Conservation (phyloP, 495 filamentous ascomycete species). For the Corynascus novoguineensis region DNA sequence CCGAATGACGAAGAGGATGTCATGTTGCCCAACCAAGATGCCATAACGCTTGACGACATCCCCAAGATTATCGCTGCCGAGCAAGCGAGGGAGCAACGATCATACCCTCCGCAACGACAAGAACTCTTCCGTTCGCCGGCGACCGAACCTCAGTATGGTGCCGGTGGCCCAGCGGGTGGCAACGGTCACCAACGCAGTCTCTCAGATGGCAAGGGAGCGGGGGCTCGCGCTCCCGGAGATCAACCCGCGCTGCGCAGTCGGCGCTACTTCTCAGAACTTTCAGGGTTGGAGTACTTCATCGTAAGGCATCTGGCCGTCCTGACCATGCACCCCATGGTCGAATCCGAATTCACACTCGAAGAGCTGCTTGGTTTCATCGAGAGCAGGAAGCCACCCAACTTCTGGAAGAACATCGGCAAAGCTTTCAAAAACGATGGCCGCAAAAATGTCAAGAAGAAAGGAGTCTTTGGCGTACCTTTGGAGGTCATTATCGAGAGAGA, state of each 20-base stretch:
- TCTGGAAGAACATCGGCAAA: constrained; percentile 97
- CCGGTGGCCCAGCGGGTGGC: constrained; percentile 11
- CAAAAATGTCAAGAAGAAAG: constrained; percentile 83
- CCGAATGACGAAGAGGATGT: constrained; percentile 65
- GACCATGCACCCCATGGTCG: constrained; percentile 89
- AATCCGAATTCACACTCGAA: constrained; percentile 84
- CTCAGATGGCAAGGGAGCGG: constrained; percentile 56
- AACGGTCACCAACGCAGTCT: constrained; percentile 70
- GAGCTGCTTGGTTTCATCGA: constrained; percentile 95
- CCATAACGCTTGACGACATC: constrained; percentile 91
- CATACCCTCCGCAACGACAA: constrained; percentile 70
- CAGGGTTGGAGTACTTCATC: constrained; percentile 94
- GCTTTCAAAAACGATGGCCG: constrained; percentile 82
- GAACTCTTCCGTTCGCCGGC: constrained; percentile 63
- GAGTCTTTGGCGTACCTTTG: constrained; percentile 80
- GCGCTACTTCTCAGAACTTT: constrained; percentile 93
- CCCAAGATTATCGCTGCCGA: constrained; percentile 94
- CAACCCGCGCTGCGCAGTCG: constrained; percentile 51
- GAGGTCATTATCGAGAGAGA: constrained; percentile 87
- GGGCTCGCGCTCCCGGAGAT: constrained; percentile 43
- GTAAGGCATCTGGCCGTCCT: constrained; percentile 91
- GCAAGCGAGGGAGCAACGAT: constrained; percentile 86
- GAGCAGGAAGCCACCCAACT: constrained; percentile 75
- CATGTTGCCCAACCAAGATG: constrained; percentile 85
- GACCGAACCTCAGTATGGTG: constrained; percentile 54